Conservation (phyloP, 1,284 basidiomycete species). For the Puccinia horiana region DNA sequence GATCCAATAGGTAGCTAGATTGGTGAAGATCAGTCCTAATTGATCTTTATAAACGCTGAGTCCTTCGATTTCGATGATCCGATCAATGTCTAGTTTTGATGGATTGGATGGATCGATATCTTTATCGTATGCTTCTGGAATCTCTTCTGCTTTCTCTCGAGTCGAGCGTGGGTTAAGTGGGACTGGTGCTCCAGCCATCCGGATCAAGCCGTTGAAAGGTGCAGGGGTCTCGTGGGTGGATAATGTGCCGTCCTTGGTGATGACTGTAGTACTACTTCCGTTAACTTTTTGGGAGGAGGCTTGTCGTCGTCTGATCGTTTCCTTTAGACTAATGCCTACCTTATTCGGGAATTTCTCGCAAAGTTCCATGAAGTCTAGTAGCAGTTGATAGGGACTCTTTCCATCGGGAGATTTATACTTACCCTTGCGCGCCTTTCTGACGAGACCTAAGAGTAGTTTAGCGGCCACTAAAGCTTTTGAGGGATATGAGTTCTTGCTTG, state of each 20-base stretch:
- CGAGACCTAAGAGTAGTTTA: constrained; percentile 80
- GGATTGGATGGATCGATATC: constrained; percentile 77
- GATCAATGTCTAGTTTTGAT: constrained; percentile 80
- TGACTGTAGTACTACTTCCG: constrained; percentile 60
- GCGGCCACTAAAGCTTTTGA: constrained; percentile 88
- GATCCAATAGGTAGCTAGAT: constrained; percentile 97
- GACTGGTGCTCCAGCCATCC: constrained; percentile 72
- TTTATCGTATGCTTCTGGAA: constrained; percentile 67
- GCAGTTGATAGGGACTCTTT: constrained; percentile 91
- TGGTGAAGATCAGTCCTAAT: constrained; percentile 92
- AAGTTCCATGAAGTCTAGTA: constrained; percentile 89
- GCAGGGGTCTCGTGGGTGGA: background rate
- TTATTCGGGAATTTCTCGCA: constrained; percentile 88
- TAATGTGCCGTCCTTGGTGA: background rate
- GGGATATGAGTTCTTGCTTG: constrained; percentile 62
- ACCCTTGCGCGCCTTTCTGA: constrained; percentile 77
- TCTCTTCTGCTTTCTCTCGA: constrained; percentile 58
- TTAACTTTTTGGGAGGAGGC: background rate
- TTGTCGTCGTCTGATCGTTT: constrained; percentile 52
- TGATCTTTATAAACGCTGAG: constrained; percentile 89
- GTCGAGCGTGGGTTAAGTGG: constrained; percentile 58
- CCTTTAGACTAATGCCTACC: constrained; percentile 83
- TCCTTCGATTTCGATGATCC: constrained; percentile 80
- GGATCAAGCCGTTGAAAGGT: constrained; percentile 66
- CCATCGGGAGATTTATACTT: constrained; percentile 85